Evolutionary conservation across 2,329 filamentous ascomycete genomes (phyloP), one percentile per base, ranked within the genome.

Genomic region (Tolypocladium inflatum): DNA sequence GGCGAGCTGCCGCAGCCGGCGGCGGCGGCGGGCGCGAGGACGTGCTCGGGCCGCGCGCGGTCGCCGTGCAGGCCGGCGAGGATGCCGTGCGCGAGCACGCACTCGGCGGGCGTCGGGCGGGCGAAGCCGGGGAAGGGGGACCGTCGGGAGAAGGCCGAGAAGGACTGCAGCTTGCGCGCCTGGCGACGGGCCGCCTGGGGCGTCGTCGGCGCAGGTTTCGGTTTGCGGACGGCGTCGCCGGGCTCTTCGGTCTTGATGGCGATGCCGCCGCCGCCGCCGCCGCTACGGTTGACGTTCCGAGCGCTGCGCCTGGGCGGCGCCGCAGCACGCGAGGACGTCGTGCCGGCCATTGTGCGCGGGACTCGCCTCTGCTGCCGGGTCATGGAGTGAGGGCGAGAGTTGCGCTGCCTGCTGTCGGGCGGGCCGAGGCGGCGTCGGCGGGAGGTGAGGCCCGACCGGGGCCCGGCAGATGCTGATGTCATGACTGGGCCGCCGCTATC

Each of bases 91-190:
- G 90, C 87, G 58, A 85, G 79, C 60, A 81, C 76, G 70, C 88
- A 91, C 67, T 91, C 87, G 37, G 81, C 79, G 0, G 80, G 69
- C 0, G 86, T 90, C 0, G 89, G 89, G 62, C 79, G 84, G 3
- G 73, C 65, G 67, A 86, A 89, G 58, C 84, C 76, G 0, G 88
- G 88, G 63, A 87, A 93, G 0, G 89, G 89, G 1, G 85, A 78
- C 26, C 68, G 64, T 41, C 68, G 66, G 41, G 69, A 55, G 64
- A 74, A 75, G 43, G 74, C 69, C 1, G 71, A 56, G 61, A 77
- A 78, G 1, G 73, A 70, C 55, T 75, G 76, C 42, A 78, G 71
- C 57, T 79, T 79, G 59, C 71, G 74, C 15, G 72, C 71, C 55
- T 73, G 72, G 11, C 77, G 71, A 23, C 63, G 35, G 26, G 26